Conservation (phyloP, 2,329 filamentous ascomycete species). For the Colletotrichum cereale region DNA sequence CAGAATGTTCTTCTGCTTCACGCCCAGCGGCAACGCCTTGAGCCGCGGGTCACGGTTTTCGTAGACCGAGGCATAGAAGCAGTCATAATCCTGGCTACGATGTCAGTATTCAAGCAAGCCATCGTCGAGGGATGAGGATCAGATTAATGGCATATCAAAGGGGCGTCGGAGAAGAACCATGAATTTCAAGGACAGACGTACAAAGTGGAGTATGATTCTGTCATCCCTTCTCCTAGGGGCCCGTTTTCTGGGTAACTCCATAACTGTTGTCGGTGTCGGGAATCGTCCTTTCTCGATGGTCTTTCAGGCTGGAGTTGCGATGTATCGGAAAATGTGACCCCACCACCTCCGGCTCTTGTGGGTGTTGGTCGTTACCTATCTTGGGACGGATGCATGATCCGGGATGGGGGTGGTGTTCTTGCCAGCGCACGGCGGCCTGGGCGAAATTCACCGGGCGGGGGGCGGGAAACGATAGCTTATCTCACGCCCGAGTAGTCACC, state of each 20-base stretch:
- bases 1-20: constrained; percentile 93
- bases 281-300: neutral
- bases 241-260: constrained; percentile 49
- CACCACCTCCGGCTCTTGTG: constrained; percentile 13
- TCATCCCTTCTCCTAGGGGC: constrained; percentile 66
- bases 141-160: constrained; percentile 28
- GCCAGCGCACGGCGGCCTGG: constrained; percentile 11
- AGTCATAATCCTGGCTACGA: constrained; percentile 77
- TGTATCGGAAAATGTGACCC: neutral
- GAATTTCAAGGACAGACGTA: constrained; percentile 55
- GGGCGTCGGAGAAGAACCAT: constrained; percentile 24
- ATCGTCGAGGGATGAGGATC: constrained; percentile 9
- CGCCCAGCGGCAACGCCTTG: constrained; percentile 79
- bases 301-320: neutral
- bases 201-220: constrained; percentile 85
- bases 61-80: constrained; percentile 94
- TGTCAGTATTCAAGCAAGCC: constrained; percentile 7
- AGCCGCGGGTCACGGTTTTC: constrained; percentile 84
- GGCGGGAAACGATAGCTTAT: constrained; percentile 35
- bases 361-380: constrained; percentile 6
- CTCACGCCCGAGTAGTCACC: constrained; percentile 33
- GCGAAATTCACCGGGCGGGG: constrained; percentile 5
- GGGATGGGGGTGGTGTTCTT: constrained; percentile 22
- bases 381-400: constrained; percentile 11
- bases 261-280: constrained; percentile 41